Evolutionary conservation across 1,139 yeast genomes (phyloP).

Genomic region (Debaryomyces robertsiae): DNA sequence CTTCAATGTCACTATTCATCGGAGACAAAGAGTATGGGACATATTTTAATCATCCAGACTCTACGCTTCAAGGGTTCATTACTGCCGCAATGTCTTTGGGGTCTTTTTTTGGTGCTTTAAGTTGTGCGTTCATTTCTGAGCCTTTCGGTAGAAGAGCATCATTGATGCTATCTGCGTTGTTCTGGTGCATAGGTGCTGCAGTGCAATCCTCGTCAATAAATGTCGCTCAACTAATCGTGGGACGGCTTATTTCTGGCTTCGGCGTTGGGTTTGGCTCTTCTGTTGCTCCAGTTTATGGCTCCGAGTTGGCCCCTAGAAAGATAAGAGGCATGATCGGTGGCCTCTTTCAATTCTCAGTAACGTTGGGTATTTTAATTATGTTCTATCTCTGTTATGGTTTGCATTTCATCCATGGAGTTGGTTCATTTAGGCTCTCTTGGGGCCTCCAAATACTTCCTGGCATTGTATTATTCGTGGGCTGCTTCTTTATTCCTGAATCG

Average conservation of each 20-base stretch:
- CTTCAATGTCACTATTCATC: slow-evolving; percentile 60
- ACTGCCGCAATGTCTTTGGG: slow-evolving; percentile 40
- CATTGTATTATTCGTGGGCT: slow-evolving; percentile 41
- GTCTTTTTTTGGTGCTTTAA: slow-evolving; percentile 34
- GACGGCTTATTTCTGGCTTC: slow-evolving; percentile 55
- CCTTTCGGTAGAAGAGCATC: slow-evolving; percentile 38
- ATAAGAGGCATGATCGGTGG: slow-evolving; percentile 54
- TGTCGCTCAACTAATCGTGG: slow-evolving; percentile 42
- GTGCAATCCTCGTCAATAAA: slow-evolving; percentile 32
- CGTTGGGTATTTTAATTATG: slow-evolving; percentile 41
- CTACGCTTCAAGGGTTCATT: slow-evolving; percentile 34
- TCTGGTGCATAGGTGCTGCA: slow-evolving; percentile 36
- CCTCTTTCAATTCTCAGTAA: slow-evolving; percentile 43
- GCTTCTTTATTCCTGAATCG: slow-evolving; percentile 37
- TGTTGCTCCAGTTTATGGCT: slow-evolving; percentile 57
- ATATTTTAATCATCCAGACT: slow-evolving; percentile 13
- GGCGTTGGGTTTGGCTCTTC: slow-evolving; percentile 62
- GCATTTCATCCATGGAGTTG: slow-evolving; percentile 36
- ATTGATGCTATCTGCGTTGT: slow-evolving; percentile 27
- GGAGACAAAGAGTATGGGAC: slow-evolving; percentile 39
- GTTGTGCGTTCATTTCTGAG: slow-evolving; percentile 32
- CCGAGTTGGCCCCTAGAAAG: slow-evolving; percentile 55
- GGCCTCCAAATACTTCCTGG: slow-evolving; percentile 58
- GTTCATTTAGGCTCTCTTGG: slow-evolving; percentile 54
- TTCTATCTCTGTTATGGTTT: slow-evolving; percentile 41